Evolutionary conservation across 1,284 basidiomycete genomes (phyloP).

Genomic region (Ganoderma leucocontextum): DNA sequence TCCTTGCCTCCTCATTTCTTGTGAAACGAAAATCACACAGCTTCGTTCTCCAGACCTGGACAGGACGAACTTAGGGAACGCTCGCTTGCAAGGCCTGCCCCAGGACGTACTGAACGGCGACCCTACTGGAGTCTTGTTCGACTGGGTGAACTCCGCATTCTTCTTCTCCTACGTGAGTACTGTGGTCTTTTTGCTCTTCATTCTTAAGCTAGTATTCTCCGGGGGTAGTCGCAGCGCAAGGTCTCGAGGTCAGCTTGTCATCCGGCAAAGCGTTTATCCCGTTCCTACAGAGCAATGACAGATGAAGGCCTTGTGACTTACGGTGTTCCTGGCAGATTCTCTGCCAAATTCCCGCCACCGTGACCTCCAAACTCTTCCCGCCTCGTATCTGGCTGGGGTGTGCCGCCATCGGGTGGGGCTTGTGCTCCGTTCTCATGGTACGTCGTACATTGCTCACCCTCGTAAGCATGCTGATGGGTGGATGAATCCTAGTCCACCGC

Average conservation of each 20-base stretch:
- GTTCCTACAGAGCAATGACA: neutral
- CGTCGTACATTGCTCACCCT: conserved; percentile 16
- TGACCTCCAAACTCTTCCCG: conserved; percentile 72
- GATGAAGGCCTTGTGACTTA: neutral
- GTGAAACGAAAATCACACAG: no score
- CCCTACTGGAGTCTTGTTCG: conserved; percentile 70
- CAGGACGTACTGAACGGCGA: conserved; percentile 73
- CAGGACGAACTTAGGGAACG: conserved; percentile 79
- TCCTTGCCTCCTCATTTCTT: neutral
- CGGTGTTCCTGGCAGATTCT: conserved; percentile 58
- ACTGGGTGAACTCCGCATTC: conserved; percentile 79
- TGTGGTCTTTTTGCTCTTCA: neutral
- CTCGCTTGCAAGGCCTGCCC: conserved; percentile 73
- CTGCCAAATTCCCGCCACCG: conserved; percentile 70
- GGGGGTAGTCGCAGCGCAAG: neutral
- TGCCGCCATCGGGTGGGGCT: conserved; percentile 74
- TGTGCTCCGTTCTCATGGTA: conserved; percentile 76
- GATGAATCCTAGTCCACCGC: conserved; percentile 55
- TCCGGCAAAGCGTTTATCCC: neutral
- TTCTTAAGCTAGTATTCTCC: no score
- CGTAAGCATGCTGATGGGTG: neutral
- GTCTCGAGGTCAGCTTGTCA: neutral
- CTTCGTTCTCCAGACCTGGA: conserved; percentile 50
- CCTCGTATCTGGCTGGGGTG: conserved; percentile 73
- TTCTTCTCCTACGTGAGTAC: conserved; percentile 75